Evolutionary conservation across 306 rosid species (phyloP), one percentile per base, ranked within the genome.

Genomic region (Oemleria cerasiformis): DNA sequence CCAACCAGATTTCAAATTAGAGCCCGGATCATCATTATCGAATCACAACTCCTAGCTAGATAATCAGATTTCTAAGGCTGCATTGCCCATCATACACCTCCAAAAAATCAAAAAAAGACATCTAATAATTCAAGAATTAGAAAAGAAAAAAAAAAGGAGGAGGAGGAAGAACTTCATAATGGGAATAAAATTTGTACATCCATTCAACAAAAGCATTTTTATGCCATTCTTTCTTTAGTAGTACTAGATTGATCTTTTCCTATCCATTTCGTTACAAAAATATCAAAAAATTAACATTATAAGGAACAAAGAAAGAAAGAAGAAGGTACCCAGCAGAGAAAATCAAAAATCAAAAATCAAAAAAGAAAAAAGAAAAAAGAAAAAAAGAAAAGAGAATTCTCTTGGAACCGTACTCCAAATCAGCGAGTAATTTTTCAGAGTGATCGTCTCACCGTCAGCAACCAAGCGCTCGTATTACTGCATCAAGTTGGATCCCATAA

Each of bases 221-320:
- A 34, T 0, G 16, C 38, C 36, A 54, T 68, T 15, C 16, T 57
- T 21, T 63, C 36, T 40, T 47, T 68, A 70, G 44, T 68, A 70
- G 44, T 61, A 65, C 60, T 57, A 34, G 50, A 56, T 67, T 43
- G 45, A 57, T 70, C 42, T 72, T 63, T 48, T 68, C 67, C 70
- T 68, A 57, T 66, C 66, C 68, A 49, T 42, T 48, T 70, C 73
- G 20, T 70, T 70, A 70, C 74, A 70, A 43, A 63, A 34, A 34
- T 72, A 71, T 70, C 12, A 65, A 73, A 70, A 76, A 72, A 78
- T 61, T 68, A 50, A 64, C 58, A 73, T 72, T 71, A 49, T 54
- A 70, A 8, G 60, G 77, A 68, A 57, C 39, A 16, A 2, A 55
- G 68, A 68, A 51, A 57, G 59, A 68, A 47, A 61, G 15, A 78